Evolutionary conservation across 805 yeast genomes (phyloP), one percentile per base, ranked within the genome.

Genomic region (Saccharomyces paradoxus): DNA sequence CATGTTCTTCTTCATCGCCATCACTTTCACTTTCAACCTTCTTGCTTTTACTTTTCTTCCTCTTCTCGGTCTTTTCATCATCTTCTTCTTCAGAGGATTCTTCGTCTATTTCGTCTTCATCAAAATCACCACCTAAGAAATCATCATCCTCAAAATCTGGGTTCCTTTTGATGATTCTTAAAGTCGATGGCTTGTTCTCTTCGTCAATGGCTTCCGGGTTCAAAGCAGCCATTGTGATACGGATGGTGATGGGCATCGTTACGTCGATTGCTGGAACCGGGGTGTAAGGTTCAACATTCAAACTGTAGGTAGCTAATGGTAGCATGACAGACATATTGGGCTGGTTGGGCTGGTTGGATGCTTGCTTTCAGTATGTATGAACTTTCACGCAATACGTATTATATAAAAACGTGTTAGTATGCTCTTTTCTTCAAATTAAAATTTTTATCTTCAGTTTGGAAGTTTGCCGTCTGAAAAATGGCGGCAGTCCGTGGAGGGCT

Each of bases 181-280:
- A 79, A 64, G 96, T 88, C 24, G 95, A 83, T 60, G 96, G 96
- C 64, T 80, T 83, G 55, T 76, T 81, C 56, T 82, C 87, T 64
- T 87, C 96, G 60, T 79, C 81, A 22, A 92, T 78, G 49, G 65
- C 62, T 24, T 53, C 57, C 56, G 96, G 94, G 73, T 90, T 96
- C 64, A 91, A 78, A 56, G 97, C 94, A 59, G 96, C 97, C 78
- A 89, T 78, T 53, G 96, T 89, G 66, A 90, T 70, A 73, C 92
- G 86, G 63, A 90, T 82, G 58, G 96, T 84, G 63, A 86, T 84
- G 53, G 96, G 96, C 70, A 83, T 82, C 58, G 85, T 94, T 55
- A 81, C 85, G 57, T 83, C 86, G 68, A 86, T 81, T 56, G 96
- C 94, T 52, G 88, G 87, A 48, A 81, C 82, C 60, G 96, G 94